These are phyloP conservation scores for Dillenia suffruticosa DNA, from an alignment of 164 flowering plant genomes.

Conservation along the genomic window DNA sequence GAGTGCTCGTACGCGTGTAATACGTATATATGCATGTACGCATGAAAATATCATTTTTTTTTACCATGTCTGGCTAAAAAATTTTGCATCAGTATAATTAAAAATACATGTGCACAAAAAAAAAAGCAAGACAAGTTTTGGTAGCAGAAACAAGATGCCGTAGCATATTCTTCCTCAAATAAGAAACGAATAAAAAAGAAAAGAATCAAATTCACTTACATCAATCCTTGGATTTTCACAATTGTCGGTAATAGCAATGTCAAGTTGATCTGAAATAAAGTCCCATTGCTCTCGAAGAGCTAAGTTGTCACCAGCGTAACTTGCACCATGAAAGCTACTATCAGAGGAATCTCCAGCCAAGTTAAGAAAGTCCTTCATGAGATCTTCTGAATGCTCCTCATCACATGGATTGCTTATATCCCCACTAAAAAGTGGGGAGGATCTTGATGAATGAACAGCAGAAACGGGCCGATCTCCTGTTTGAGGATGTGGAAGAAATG, in stretches of 20 bases:
- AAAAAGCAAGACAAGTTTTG: background rate
- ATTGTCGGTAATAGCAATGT: slow-evolving; percentile 49
- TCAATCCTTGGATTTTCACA: slow-evolving; percentile 56
- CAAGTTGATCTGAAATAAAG: slow-evolving; percentile 61
- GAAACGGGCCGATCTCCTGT: slow-evolving; percentile 25
- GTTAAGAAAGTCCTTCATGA: slow-evolving; percentile 41
- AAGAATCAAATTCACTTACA: slow-evolving; percentile 34
- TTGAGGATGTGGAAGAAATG: slow-evolving; percentile 60
- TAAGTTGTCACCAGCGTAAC: slow-evolving; percentile 26
- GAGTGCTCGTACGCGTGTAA: too few relatives aligned
- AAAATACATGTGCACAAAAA: too few relatives aligned
- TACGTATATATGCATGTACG: too few relatives aligned
- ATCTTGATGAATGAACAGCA: slow-evolving; percentile 28
- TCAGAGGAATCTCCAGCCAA: slow-evolving; percentile 32
- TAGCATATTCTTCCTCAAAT: background rate
- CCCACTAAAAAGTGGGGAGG: slow-evolving; percentile 24
- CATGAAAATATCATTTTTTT: too few relatives aligned
- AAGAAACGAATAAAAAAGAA: background rate
- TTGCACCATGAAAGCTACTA: slow-evolving; percentile 26
- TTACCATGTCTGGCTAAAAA: too few relatives aligned
- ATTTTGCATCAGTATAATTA: too few relatives aligned
- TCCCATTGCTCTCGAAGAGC: slow-evolving; percentile 48
- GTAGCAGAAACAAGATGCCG: background rate
- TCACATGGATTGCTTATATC: slow-evolving; percentile 20
- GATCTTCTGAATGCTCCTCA: slow-evolving; percentile 26